A percentile compares a stretch with the other conserved stretches of the same genome.
These are phyloP conservation scores for Fusarium liriodendri DNA, from an alignment of 2,329 filamentous ascomycete species.

Conservation along the genomic window DNA sequence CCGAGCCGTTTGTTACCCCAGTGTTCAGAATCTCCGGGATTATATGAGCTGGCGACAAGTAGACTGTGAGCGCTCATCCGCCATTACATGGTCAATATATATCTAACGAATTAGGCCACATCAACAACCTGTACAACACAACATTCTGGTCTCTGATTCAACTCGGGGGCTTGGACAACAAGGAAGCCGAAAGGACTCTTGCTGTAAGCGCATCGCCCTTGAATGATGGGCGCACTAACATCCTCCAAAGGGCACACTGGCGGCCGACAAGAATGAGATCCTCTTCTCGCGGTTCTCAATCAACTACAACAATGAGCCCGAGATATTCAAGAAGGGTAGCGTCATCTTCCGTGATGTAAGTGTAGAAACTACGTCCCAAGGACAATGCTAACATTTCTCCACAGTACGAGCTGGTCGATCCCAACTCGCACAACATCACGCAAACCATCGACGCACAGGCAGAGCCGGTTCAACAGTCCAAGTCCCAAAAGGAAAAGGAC, in stretches of 20 bases:
- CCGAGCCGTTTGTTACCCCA: slow-evolving; percentile 89
- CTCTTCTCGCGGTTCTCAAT: slow-evolving; percentile 88
- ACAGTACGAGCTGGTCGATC: slow-evolving; percentile 78
- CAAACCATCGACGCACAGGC: slow-evolving; percentile 60
- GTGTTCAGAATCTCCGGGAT: slow-evolving; percentile 83
- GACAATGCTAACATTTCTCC: slow-evolving; percentile 36
- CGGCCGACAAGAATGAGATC: slow-evolving; percentile 95
- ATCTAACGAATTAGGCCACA: slow-evolving; percentile 73
- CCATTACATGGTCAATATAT: neutral
- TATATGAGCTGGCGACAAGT: slow-evolving; percentile 98
- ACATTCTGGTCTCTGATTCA: slow-evolving; percentile 93
- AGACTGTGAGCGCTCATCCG: slow-evolving; percentile 74
- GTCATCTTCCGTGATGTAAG: slow-evolving; percentile 85
- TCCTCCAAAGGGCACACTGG: slow-evolving; percentile 75
- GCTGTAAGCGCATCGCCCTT: slow-evolving; percentile 62
- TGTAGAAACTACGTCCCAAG: neutral
- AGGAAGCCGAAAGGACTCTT: slow-evolving; percentile 83
- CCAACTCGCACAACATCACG: slow-evolving; percentile 58
- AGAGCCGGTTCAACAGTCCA: slow-evolving; percentile 72
- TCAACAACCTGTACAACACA: slow-evolving; percentile 99
- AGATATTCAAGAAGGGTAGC: slow-evolving; percentile 94
- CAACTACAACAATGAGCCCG: slow-evolving; percentile 97
- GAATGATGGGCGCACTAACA: slow-evolving; percentile 29
- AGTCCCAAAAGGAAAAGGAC: slow-evolving; percentile 85
- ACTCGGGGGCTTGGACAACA: slow-evolving; percentile 77